These are phyloP conservation scores for Fusarium chlamydosporum DNA, from an alignment of 2,329 filamentous ascomycete genomes.

Conservation along the genomic window DNA sequence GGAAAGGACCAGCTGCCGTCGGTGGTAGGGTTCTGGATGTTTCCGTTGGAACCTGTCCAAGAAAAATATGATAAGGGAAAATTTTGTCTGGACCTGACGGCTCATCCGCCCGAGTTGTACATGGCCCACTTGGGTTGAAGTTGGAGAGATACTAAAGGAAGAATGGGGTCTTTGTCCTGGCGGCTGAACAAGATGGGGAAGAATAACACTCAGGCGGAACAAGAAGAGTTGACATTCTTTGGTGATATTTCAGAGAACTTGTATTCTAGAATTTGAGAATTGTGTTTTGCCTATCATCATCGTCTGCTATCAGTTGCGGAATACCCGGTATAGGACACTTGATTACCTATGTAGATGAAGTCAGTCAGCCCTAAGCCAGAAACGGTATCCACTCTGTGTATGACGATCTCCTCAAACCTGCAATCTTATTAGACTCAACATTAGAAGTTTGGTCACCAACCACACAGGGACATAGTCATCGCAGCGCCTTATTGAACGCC, in stretches of 20 bases:
- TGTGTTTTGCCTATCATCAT: too few species aligned
- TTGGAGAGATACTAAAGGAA: not conserved
- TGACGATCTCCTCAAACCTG: not conserved
- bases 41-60: not conserved
- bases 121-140: not conserved
- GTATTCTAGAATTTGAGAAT: too few species aligned
- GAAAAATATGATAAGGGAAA: not conserved
- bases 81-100: not conserved
- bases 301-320: too few species aligned
- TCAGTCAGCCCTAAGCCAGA: not conserved
- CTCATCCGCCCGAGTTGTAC: not conserved
- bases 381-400: not conserved
- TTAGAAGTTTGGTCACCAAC: not conserved
- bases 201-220: too few species aligned
- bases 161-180: too few species aligned
- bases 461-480: too few species aligned
- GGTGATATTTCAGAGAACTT: too few species aligned
- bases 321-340: not conserved
- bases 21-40: conserved; percentile 5
- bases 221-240: too few species aligned
- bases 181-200: too few species aligned
- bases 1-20: too few species aligned
- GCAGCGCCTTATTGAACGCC: rapidly evolving
- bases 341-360: rapidly evolving
- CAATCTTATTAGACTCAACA: not conserved